A percentile compares a stretch with the other conserved stretches of the same genome.
Evolutionary conservation across 2,329 filamentous ascomycete genomes (phyloP).

Genomic region (Parastagonospora nodorum): DNA sequence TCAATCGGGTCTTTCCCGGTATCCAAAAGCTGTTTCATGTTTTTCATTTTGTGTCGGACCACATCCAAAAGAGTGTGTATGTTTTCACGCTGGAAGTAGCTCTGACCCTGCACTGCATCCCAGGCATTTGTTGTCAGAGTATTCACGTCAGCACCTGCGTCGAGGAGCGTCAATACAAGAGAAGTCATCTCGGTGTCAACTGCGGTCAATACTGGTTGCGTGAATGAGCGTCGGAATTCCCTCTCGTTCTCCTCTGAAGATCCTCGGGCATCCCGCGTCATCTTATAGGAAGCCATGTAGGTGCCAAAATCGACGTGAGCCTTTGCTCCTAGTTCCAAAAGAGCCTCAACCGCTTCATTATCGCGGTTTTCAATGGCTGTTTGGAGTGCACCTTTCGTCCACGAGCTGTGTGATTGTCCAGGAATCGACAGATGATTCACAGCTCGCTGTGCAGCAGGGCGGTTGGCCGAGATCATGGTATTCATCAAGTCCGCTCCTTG

Average conservation of each 20-base stretch:
- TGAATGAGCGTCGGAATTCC: conserved; percentile 53
- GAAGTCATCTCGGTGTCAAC: conserved; percentile 56
- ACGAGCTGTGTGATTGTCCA: conserved; percentile 38
- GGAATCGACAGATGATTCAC: conserved; percentile 67
- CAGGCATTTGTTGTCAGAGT: conserved; percentile 54
- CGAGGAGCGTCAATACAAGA: conserved; percentile 63
- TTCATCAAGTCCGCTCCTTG: conserved; percentile 14
- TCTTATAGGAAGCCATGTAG: conserved; percentile 65
- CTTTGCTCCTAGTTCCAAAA: conserved; percentile 68
- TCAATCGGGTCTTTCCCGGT: conserved; percentile 6
- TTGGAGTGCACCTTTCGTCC: conserved; percentile 59
- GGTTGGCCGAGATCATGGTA: conserved; percentile 64
- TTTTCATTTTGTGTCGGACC: conserved; percentile 58
- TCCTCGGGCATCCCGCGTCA: conserved; percentile 42
- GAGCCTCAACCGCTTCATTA: conserved; percentile 14
- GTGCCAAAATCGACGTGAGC: conserved; percentile 65
- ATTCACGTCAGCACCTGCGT: conserved; percentile 69
- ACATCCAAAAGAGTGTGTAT: conserved; percentile 64
- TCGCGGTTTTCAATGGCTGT: conserved; percentile 51
- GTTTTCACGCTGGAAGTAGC: conserved; percentile 44
- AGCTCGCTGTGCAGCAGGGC: conserved; percentile 64
- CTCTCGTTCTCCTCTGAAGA: conserved; percentile 56
- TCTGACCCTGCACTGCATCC: conserved; percentile 25
- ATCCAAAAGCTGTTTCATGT: conserved; percentile 10
- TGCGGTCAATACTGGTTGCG: conserved; percentile 72